Evolutionary conservation across 1,284 basidiomycete species (phyloP).

Genomic region (Exobasidium rhododendri): DNA sequence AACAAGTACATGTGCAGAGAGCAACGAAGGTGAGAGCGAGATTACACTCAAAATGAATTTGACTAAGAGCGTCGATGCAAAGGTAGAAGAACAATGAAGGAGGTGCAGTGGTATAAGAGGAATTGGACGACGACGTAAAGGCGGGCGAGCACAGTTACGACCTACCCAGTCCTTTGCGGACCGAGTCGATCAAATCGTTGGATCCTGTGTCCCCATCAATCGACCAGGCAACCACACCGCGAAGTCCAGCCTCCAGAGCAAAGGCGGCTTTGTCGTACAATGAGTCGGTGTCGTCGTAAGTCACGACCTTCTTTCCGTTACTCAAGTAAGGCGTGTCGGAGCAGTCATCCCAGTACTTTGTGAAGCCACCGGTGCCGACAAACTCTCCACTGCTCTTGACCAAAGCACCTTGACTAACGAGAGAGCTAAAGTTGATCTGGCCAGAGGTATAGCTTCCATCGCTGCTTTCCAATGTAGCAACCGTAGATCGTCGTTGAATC

Average conservation of each 20-base stretch:
- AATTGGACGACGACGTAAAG: too few relatives aligned
- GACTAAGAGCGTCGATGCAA: too few relatives aligned
- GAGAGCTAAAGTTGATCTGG: slow-evolving; percentile 35
- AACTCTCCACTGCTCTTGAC: slow-evolving; percentile 14
- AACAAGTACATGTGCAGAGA: too few relatives aligned
- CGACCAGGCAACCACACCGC: slow-evolving; percentile 39
- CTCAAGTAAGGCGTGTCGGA: slow-evolving; percentile 41
- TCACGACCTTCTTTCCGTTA: slow-evolving; percentile 33
- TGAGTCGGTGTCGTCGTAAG: slow-evolving; percentile 43
- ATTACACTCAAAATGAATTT: too few relatives aligned
- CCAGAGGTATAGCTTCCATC: slow-evolving; percentile 24
- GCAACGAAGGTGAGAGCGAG: too few relatives aligned
- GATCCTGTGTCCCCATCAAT: slow-evolving; percentile 38
- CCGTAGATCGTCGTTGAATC: slow-evolving; percentile 8
- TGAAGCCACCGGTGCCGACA: slow-evolving; percentile 28
- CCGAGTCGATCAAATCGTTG: slow-evolving; percentile 28
- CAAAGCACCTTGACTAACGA: slow-evolving; percentile 34
- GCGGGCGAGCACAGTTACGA: too few relatives aligned
- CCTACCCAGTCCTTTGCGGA: background rate
- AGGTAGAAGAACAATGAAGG: too few relatives aligned
- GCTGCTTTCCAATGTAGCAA: slow-evolving; percentile 6
- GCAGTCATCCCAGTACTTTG: slow-evolving; percentile 46
- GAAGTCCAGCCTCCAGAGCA: slow-evolving; percentile 32
- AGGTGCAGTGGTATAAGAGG: too few relatives aligned
- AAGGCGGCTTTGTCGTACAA: slow-evolving; percentile 44